Conservation (phyloP, 1,284 basidiomycete genomes). For the Waitea zeae region DNA sequence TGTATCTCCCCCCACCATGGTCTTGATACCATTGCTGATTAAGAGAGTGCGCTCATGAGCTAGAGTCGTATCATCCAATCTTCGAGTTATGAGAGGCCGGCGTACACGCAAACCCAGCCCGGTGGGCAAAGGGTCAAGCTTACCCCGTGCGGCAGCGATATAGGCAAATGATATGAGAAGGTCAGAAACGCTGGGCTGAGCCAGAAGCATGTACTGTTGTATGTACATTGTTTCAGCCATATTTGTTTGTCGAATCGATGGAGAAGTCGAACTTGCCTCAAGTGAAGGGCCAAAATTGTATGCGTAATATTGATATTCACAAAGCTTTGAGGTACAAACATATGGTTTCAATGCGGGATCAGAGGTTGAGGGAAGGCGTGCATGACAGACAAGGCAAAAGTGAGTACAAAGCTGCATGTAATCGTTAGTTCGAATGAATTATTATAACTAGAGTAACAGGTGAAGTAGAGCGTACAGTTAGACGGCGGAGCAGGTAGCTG, state of each 20-base stretch:
- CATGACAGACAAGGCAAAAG: conserved; percentile 47
- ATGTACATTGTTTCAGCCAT: no score
- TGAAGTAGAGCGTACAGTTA: conserved; percentile 22
- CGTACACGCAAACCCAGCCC: conserved; percentile 39
- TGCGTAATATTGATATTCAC: conserved; percentile 45
- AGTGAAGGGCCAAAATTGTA: conserved; percentile 42
- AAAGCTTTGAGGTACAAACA: conserved; percentile 40
- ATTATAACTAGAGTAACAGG: not conserved
- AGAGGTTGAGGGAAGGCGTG: conserved; percentile 27
- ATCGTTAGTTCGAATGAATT: not conserved
- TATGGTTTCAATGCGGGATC: conserved; percentile 51
- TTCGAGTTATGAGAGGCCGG: conserved; percentile 11
- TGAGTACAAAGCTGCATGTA: conserved; percentile 45
- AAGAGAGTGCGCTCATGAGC: not conserved
- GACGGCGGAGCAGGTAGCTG: conserved; percentile 37
- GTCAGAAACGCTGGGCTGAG: conserved; percentile 38
- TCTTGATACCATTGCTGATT: not conserved
- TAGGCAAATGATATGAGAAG: conserved; percentile 44
- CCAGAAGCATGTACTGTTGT: conserved; percentile 39
- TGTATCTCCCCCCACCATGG: not conserved
- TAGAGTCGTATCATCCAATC: not conserved
- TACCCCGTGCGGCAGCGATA: conserved; percentile 27
- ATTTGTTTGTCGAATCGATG: not conserved
- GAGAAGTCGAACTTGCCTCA: conserved; percentile 23
- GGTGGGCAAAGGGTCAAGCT: conserved; percentile 34